Base-by-base conservation (phyloP, 2,329 filamentous ascomycete genomes). In the Elsinoe perseae region DNA sequence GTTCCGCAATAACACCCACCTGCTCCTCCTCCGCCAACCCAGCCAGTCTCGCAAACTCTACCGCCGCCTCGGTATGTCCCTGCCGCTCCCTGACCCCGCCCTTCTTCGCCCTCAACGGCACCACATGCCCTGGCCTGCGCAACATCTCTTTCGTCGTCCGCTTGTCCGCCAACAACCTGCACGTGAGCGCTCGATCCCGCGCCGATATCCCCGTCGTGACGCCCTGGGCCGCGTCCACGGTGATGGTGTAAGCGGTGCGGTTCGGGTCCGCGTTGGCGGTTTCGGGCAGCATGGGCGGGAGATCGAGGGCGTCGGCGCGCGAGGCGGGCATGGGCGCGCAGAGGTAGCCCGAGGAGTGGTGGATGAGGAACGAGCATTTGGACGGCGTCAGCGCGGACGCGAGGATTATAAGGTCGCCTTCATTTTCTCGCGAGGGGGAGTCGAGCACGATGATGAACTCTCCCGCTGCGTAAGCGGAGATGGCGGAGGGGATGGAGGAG, bases 401-500 rank as follows among this genome's bases (percentile, higher is more conserved):
- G 63, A 93, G 89, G 68, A 97, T 95, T 72, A 97, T 96, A 50
- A 98, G 82, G 75, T 98, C 93, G 72, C 91, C 93, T 80, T 98
- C 93, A 72, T 98, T 98, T 73, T 98, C 93, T 72, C 93, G 91
- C 60, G 85, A 82, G 61, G 89, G 84, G 64, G 89, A 87, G 77
- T 98, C 93, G 67, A 98, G 88, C 34, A 96, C 92, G 60, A 98
- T 84, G 69, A 98, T 86, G 79, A 97, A 97, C 69, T 97, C 85
- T 72, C 89, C 90, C 62, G 36, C 18, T 23, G 25, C 8, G 53
- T 44, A 56, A 28, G 53, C 38, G 12, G 25, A 18, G 23, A 56
- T 56, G 25, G 53, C 53, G 23, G 38, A 16, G 53, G 53, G 53
- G 40, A 56, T 56, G 38, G 20, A 14, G 53, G 38, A 14, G 53